phyloP scores from a whole-genome alignment of 1,284 basidiomycete genomes.

The Jaminaea rosea region DNA sequence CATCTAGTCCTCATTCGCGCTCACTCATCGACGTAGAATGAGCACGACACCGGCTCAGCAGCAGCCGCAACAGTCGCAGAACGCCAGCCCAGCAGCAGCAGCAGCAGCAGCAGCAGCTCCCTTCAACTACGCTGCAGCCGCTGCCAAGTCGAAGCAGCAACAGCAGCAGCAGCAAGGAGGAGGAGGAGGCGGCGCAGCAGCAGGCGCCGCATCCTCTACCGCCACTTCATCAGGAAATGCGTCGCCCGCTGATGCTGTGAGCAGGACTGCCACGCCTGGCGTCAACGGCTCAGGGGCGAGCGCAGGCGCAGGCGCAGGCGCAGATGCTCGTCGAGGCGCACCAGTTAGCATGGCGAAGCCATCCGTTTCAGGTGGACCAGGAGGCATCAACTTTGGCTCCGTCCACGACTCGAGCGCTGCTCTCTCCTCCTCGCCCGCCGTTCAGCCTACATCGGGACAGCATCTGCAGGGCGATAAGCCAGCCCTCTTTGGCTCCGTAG shows the following conservation, averaged over 20 bases:
- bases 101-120: slow-evolving; percentile 14
- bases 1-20: too few species aligned
- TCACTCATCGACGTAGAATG: slow-evolving; percentile 33
- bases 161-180: slow-evolving; percentile 9
- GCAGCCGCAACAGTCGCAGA: slow-evolving; percentile 58
- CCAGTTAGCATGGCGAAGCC: too few species aligned
- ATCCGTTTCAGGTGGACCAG: too few species aligned
- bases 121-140: slow-evolving; percentile 10
- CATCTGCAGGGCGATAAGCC: slow-evolving; percentile 42
- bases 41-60: slow-evolving; percentile 19
- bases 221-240: slow-evolving; percentile 45
- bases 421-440: slow-evolving; percentile 48
- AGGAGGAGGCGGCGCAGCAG: slow-evolving; percentile 10
- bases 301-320: too few species aligned
- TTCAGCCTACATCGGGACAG: slow-evolving; percentile 40
- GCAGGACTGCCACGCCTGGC: not conserved
- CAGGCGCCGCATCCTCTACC: slow-evolving; percentile 12
- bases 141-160: slow-evolving; percentile 12
- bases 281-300: too few species aligned
- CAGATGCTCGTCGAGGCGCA: too few species aligned
- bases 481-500: slow-evolving; percentile 46
- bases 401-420: slow-evolving; percentile 47
- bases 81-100: slow-evolving; percentile 48
- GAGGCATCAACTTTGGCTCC: slow-evolving; percentile 49
- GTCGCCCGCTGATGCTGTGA: slow-evolving; percentile 1